Base-by-base conservation (phyloP, 192 early-diverging fungal genomes). In the Coemansia sp. region DNA sequence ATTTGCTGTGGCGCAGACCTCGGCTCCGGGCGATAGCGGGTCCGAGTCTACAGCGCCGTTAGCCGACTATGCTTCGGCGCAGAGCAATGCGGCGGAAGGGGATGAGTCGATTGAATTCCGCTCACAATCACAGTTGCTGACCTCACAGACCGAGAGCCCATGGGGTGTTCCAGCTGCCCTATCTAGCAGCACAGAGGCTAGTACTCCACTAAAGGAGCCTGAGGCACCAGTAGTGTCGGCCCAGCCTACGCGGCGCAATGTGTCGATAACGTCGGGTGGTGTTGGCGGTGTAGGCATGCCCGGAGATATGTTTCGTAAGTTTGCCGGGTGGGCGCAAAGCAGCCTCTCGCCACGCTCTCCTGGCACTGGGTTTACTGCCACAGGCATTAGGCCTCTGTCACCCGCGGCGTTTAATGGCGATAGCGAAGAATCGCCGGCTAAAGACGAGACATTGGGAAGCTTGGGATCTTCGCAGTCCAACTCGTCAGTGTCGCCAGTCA, bases 401-500 rank as follows among this genome's bases (percentile, higher is more conserved):
- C 24, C 48, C 7, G 48, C 48, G 10, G 23, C 48, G 10, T 14
- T 51, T 4, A 51, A 48, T 20, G 46, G 34, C 62, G 42, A 65
- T 21, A 6, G 63, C 26, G 10, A 51, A 10, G 23, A 51, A 23
- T 14, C 48, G 23, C 24, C 24, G 48, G 23, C 48, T 3, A 51
- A 38, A 1, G 65, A 67, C 13, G 31, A 60, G 20, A 48, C 69
- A 0, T 24, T 65, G 56, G 53, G 40, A 0, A 71, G 69, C 48
- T 14, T 36, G 3, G 43, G 33, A 33, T 73, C 70, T 33, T 73
- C 76, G 11, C 42, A 66, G 14, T 71, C 77, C 31, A 73, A 72
- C 13, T 71, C 77, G 5, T 74, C 77, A 10, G 50, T 67, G 43
- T 79, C 77, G 5, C 65, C 77, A 1, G 60, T 79, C 38, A 20